These are phyloP conservation scores for Coemansia sp. DNA, from an alignment of 192 early-diverging fungal genomes.

Conservation along the genomic window DNA sequence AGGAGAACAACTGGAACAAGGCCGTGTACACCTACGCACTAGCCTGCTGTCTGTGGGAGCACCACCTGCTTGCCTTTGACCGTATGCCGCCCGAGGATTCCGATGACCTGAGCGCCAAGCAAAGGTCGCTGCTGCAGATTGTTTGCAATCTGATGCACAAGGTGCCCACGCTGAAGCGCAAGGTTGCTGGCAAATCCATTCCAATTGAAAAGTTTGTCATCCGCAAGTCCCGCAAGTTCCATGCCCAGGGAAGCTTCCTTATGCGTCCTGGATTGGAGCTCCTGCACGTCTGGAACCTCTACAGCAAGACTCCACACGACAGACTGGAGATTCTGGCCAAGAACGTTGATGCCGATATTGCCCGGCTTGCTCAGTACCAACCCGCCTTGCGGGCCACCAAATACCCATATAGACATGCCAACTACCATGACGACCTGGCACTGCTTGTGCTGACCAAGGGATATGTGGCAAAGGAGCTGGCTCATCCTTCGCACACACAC, in stretches of 20 bases:
- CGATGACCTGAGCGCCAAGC: conserved; percentile 10
- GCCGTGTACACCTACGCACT: conserved; percentile 77
- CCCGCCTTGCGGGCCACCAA: conserved; percentile 35
- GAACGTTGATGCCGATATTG: conserved; percentile 55
- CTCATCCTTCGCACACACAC: conserved; percentile 47
- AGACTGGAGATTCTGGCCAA: conserved; percentile 47
- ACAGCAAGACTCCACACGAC: conserved; percentile 67
- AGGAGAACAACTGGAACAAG: conserved; percentile 86
- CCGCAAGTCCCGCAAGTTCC: conserved; percentile 78
- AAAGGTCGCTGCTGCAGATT: conserved; percentile 42
- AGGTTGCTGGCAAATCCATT: conserved; percentile 83
- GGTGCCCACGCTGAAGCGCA: conserved; percentile 69
- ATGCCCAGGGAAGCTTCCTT: conserved; percentile 64
- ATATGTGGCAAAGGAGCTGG: conserved; percentile 64
- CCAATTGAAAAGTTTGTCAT: conserved; percentile 88
- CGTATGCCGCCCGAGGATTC: conserved; percentile 8
- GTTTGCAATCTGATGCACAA: conserved; percentile 64
- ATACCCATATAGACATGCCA: conserved; percentile 42
- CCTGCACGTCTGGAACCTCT: conserved; percentile 68
- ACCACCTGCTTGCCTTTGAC: conserved; percentile 27
- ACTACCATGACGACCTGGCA: conserved; percentile 78
- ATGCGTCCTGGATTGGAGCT: conserved; percentile 79
- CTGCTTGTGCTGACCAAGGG: conserved; percentile 70
- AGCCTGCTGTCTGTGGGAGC: conserved; percentile 64
- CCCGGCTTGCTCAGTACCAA: conserved; percentile 28